Percentiles rank a stretch among this genome's conserved stretches.
Conservation (phyloP, 176 grass and related monocot genomes). For the Triticum turgidum region DNA sequence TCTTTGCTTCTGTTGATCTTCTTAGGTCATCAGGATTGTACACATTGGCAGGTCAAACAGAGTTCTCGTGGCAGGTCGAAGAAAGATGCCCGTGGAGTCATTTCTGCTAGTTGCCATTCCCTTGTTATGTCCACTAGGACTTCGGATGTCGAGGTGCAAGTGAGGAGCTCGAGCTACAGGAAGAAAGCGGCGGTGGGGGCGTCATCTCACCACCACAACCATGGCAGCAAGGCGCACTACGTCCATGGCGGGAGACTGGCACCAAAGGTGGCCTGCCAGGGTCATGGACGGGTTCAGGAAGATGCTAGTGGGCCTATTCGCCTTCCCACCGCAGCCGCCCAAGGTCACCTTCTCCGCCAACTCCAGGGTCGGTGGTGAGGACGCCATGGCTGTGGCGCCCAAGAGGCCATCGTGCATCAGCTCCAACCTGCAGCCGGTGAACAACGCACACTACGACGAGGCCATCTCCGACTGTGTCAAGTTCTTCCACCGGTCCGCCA, state of each 20-base stretch:
- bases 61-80: no score
- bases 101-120: no score
- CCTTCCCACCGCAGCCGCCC: constrained; percentile 54
- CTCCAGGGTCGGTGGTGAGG: not conserved
- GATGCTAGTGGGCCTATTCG: constrained; percentile 70
- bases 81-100: no score
- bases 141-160: constrained; percentile 59
- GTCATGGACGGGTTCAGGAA: constrained; percentile 65
- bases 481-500: constrained; percentile 75
- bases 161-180: constrained; percentile 57
- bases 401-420: constrained; percentile 60
- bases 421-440: constrained; percentile 62
- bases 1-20: no score
- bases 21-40: no score
- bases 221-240: constrained; percentile 17
- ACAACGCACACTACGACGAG: constrained; percentile 84
- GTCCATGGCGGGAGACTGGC: not conserved
- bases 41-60: no score
- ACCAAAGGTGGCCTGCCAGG: constrained; percentile 52
- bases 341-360: constrained; percentile 46
- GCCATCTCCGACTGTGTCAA: constrained; percentile 92
- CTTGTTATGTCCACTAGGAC: no score
- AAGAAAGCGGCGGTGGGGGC: constrained; percentile 29
- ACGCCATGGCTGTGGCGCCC: not conserved
- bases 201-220: not conserved